Base-by-base conservation (phyloP, 805 yeast genomes). In the Yueomyces sp. region DNA sequence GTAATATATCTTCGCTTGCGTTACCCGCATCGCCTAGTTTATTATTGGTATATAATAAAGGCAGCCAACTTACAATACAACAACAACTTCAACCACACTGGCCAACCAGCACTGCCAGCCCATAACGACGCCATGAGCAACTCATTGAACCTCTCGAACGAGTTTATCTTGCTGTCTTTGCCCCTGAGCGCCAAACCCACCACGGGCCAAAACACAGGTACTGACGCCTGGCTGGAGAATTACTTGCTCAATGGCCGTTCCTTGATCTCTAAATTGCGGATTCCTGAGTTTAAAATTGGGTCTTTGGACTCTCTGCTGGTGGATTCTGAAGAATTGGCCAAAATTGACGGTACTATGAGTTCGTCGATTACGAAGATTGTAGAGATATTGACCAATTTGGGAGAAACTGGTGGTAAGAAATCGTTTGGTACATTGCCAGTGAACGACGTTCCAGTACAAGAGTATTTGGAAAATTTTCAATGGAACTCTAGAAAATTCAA, bases 401-500 rank as follows among this genome's bases (percentile, higher is more conserved):
- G 67, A 45, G 57, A 56, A 27, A 62, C 70, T 3, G 6, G n/a
- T 5, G 62, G 68, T 39, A 63, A 73, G 27, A 68, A 67, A 44
- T 67, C 69, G 27, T 72, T 74, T 42, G 76, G 72, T 59, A 68
- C 66, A 41, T 69, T 78, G 38, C 72, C 77, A 40, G 74, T 70
- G 52, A 67, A 68, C 48, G 66, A 67, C 31, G 81, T 80, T 26
- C 57, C 64, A 3, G 50, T 62, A 26, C 71, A 76, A 45, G 77
- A 77, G 44, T 88, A 76, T 56, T 65, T 85, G 48, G 84, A 82
- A 60, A 66, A 69, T 40, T 92, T 92, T 64, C 73, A 74, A 41
- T 92, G 98, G 98, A 86, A 87, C 64, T 67, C 84, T 12, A 77
- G 85, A 47, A 85, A 88, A 65, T 92, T 79, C 66, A 75, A 95